Conservation (phyloP, 441 rosid genomes). For the Pelargonium myrrhifolium region DNA sequence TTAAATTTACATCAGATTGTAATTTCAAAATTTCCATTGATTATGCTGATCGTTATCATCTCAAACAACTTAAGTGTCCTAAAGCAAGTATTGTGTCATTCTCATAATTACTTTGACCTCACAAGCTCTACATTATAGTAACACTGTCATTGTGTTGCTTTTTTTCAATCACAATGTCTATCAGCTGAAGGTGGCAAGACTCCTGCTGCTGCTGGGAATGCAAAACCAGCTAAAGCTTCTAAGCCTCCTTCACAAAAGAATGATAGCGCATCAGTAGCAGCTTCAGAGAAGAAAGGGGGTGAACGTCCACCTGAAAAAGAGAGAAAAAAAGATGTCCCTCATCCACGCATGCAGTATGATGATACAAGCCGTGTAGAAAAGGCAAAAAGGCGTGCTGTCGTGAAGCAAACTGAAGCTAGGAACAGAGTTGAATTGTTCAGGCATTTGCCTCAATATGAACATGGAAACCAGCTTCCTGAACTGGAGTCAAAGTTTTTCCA, state of each 20-base stretch:
- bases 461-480: conserved; percentile 65
- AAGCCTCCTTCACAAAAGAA: conserved; percentile 52
- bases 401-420: conserved; percentile 72
- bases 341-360: conserved; percentile 94
- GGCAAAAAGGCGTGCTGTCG: conserved; percentile 82
- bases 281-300: conserved; percentile 55
- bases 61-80: not conserved
- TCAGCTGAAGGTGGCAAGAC: conserved; percentile 53
- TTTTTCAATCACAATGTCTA: conserved; percentile 6
- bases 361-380: conserved; percentile 73
- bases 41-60: not conserved
- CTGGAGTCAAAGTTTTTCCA: conserved; percentile 59
- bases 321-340: conserved; percentile 79
- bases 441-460: conserved; percentile 88
- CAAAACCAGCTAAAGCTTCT: conserved; percentile 42
- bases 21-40: not conserved
- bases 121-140: not conserved
- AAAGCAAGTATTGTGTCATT: not conserved
- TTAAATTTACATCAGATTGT: not conserved
- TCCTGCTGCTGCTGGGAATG: conserved; percentile 30
- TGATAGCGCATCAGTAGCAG: conserved; percentile 42
- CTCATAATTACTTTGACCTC: not conserved
- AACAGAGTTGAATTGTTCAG: conserved; percentile 83
- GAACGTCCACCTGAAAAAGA: conserved; percentile 64
- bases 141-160: not conserved